These are phyloP conservation scores for Penicillium freii DNA, from an alignment of 2,329 filamentous ascomycete genomes.

Conservation along the genomic window DNA sequence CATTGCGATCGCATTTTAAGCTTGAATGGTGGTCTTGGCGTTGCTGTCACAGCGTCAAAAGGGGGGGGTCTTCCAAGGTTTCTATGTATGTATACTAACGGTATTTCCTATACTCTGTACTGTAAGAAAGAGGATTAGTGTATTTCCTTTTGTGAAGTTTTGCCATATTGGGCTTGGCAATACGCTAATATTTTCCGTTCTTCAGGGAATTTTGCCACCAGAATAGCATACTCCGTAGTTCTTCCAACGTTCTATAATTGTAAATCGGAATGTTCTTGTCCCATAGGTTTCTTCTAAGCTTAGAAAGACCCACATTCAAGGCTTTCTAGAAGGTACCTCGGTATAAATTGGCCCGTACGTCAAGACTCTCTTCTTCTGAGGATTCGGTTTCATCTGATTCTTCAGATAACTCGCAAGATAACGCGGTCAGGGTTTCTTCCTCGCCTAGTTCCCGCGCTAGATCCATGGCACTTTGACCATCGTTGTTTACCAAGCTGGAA, in stretches of 20 bases:
- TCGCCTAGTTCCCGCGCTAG: not conserved
- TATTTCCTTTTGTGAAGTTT: not conserved
- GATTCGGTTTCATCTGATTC: not conserved
- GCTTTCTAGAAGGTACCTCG: not conserved
- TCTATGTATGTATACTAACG: too few relatives aligned
- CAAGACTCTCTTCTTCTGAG: not conserved
- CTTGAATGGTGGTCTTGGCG: conserved; percentile 18
- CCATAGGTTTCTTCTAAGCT: not conserved
- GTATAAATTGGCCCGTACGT: not conserved
- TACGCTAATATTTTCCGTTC: not conserved
- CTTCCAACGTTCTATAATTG: not conserved
- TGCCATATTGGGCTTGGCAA: not conserved
- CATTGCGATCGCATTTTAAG: conserved; percentile 9
- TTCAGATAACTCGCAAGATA: not conserved
- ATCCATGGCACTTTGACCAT: not conserved
- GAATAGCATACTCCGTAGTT: not conserved
- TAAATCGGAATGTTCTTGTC: not conserved
- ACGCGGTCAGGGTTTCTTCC: not conserved
- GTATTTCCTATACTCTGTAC: not conserved
- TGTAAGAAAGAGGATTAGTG: not conserved
- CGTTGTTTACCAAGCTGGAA: not conserved
- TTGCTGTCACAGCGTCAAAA: conserved; percentile 6
- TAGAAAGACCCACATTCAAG: not conserved
- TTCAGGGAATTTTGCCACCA: not conserved
- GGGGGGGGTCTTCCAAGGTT: not conserved